Evolutionary conservation across 1,139 yeast species (phyloP).

Genomic region (Magnusiomyces ingens): DNA sequence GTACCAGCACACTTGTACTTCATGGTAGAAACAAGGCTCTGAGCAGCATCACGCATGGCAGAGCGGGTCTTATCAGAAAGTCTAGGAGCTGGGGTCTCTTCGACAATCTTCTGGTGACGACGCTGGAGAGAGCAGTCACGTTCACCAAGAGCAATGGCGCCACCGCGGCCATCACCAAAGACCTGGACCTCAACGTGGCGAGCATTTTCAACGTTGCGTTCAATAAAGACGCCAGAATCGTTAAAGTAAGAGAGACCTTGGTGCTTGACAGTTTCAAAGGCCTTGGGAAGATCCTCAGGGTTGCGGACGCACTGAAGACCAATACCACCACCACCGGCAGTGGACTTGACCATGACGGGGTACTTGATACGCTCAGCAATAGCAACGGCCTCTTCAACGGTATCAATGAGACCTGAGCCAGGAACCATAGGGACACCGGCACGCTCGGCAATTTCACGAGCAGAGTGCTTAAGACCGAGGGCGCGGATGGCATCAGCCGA

Average conservation of each 20-base stretch:
- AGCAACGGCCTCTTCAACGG: constrained; percentile 63
- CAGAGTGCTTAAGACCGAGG: constrained; percentile 90
- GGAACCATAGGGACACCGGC: constrained; percentile 95
- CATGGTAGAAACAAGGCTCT: constrained; percentile 69
- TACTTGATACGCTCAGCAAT: constrained; percentile 76
- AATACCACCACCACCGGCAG: constrained; percentile 99
- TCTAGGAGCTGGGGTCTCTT: constrained; percentile 96
- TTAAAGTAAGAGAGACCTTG: constrained; percentile 92
- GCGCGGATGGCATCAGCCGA: constrained; percentile 86
- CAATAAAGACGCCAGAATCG: constrained; percentile 90
- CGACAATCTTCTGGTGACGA: constrained; percentile 92
- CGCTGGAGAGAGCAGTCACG: constrained; percentile 97
- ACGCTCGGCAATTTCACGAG: constrained; percentile 80
- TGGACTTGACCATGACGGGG: constrained; percentile 93
- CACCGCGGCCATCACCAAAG: constrained; percentile 91
- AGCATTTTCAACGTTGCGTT: constrained; percentile 86
- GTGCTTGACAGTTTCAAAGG: constrained; percentile 84
- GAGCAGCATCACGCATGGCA: constrained; percentile 77
- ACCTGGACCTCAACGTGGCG: constrained; percentile 96
- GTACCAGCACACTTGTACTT: constrained; percentile 96
- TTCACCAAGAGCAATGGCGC: constrained; percentile 89
- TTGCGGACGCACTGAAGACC: constrained; percentile 90
- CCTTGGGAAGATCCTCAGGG: constrained; percentile 69
- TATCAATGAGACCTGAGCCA: constrained; percentile 74
- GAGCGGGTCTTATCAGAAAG: constrained; percentile 72